A percentile compares a stretch with the other conserved stretches of the same genome.
These are phyloP conservation scores for Hortaea sp. DNA, from an alignment of 2,329 filamentous ascomycete genomes.

Conservation along the genomic window DNA sequence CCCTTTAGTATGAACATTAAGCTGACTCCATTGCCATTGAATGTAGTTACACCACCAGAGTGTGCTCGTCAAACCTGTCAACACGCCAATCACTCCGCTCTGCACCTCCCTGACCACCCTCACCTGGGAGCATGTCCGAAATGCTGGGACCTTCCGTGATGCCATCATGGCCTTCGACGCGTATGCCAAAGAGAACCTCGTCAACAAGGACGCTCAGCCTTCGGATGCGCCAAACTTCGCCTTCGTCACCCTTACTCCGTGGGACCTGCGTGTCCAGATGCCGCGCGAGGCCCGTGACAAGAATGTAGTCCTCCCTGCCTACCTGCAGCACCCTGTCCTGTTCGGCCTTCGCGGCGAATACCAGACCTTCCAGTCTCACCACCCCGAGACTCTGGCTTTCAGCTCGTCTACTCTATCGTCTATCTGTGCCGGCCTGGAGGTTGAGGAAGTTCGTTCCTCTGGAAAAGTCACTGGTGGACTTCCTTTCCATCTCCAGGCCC, in stretches of 20 bases:
- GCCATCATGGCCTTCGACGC: conserved; percentile 90
- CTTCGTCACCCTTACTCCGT: conserved; percentile 95
- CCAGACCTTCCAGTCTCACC: conserved; percentile 95
- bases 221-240: conserved; percentile 60
- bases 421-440: conserved; percentile 95
- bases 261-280: conserved; percentile 95
- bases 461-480: conserved; percentile 98
- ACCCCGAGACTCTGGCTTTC: conserved; percentile 93
- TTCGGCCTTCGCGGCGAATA: conserved; percentile 97
- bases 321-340: conserved; percentile 93
- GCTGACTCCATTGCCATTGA: no score
- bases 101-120: conserved; percentile 97
- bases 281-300: conserved; percentile 97
- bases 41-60: conserved; percentile 82
- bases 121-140: conserved; percentile 98
- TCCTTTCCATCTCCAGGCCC: conserved; percentile 91
- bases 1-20: no score
- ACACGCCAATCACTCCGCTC: conserved; percentile 94
- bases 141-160: conserved; percentile 93
- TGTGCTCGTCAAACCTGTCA: conserved; percentile 94
- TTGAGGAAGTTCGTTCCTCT: conserved; percentile 93
- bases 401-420: conserved; percentile 91
- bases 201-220: conserved; percentile 63
- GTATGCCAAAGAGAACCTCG: conserved; percentile 85
- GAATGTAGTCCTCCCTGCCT: conserved; percentile 88